Percentiles rank a stretch among this genome's conserved stretches.
These are phyloP conservation scores for Caloboletus firmus DNA, from an alignment of 1,284 basidiomycete genomes.

Conservation along the genomic window DNA sequence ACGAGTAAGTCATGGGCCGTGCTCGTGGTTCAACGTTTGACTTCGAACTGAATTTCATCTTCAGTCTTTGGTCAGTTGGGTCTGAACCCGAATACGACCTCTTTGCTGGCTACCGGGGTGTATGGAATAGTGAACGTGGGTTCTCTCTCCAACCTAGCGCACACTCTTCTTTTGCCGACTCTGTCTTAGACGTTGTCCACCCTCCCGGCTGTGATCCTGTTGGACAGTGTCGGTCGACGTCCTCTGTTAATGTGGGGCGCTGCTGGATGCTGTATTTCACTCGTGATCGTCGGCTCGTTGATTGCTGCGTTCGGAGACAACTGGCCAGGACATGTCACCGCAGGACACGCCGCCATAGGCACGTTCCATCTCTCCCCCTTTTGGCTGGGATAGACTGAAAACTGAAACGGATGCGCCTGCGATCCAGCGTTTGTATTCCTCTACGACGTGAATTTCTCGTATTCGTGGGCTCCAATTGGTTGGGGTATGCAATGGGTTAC, in stretches of 20 bases:
- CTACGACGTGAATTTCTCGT: slow-evolving; percentile 37
- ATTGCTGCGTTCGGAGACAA: slow-evolving; percentile 31
- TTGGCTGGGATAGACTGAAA: background rate
- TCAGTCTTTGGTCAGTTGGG: slow-evolving; percentile 37
- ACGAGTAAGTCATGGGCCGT: slow-evolving; percentile 26
- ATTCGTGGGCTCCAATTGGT: slow-evolving; percentile 39
- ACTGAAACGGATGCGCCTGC: background rate
- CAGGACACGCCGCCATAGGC: slow-evolving; percentile 34
- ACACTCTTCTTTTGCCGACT: background rate
- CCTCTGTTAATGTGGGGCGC: slow-evolving; percentile 36
- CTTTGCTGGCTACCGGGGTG: slow-evolving; percentile 34
- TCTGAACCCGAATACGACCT: slow-evolving; percentile 35
- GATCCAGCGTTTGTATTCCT: slow-evolving; percentile 33
- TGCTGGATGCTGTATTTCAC: slow-evolving; percentile 31
- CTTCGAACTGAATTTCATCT: slow-evolving; percentile 1
- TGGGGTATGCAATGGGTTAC: slow-evolving; percentile 27
- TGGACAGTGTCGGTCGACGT: slow-evolving; percentile 35
- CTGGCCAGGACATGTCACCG: slow-evolving; percentile 28
- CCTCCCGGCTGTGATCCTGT: slow-evolving; percentile 31
- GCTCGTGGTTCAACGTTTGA: background rate
- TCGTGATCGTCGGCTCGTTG: slow-evolving; percentile 32
- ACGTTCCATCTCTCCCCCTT: background rate
- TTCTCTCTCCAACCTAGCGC: background rate
- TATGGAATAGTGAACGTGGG: slow-evolving; percentile 36
- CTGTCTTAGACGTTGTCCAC: slow-evolving; percentile 26